These are phyloP conservation scores for Tagetes erecta DNA, from an alignment of 129 eudicot species.

Conservation along the genomic window DNA sequence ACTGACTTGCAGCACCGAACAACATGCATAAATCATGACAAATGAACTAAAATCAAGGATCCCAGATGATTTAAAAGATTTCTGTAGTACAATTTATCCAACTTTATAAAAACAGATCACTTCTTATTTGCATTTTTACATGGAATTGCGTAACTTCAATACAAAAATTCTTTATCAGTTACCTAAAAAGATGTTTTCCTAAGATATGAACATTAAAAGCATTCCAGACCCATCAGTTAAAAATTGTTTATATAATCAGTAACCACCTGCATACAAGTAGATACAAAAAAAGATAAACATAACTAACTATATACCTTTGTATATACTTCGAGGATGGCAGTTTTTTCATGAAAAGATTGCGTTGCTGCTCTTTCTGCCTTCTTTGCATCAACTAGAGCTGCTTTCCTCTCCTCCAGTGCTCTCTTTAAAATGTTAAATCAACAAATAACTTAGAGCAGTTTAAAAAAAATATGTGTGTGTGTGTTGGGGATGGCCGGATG, in stretches of 20 bases:
- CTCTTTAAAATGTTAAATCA: constrained; percentile 46
- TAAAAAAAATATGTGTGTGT: background rate
- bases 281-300: background rate
- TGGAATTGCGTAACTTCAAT: background rate
- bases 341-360: constrained; percentile 70
- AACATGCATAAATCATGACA: background rate
- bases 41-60: background rate
- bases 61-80: background rate
- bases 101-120: background rate
- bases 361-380: constrained; percentile 76
- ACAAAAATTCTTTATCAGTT: too few relatives aligned
- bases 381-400: constrained; percentile 55
- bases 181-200: background rate
- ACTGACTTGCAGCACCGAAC: background rate
- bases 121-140: too few relatives aligned
- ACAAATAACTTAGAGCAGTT: background rate
- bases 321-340: constrained; percentile 66
- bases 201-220: constrained; percentile 7
- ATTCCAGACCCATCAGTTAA: constrained; percentile 9
- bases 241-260: background rate
- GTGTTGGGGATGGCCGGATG: background rate
- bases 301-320: constrained; percentile 52
- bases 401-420: constrained; percentile 79
- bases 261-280: constrained; percentile 3
- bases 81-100: background rate